phyloP scores from a whole-genome alignment of 139 green algal genomes.

The Desmodesmus armatus region DNA sequence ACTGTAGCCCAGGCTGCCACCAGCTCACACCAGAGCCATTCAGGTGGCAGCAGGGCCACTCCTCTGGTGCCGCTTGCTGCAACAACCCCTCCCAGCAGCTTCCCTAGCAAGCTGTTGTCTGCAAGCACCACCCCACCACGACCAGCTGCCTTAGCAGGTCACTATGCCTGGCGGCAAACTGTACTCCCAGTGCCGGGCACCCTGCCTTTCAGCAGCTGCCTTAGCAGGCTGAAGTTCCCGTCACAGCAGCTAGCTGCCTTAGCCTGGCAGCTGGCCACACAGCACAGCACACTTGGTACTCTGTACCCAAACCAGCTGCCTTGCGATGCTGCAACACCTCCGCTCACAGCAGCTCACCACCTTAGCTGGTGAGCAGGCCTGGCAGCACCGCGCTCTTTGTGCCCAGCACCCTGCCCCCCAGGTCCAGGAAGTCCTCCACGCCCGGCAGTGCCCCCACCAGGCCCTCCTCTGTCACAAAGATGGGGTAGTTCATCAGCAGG shows the following conservation, averaged over 20 bases:
- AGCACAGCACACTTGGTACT: background rate
- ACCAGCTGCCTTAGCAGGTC: background rate
- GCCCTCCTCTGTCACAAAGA: background rate
- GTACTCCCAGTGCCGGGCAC: no score
- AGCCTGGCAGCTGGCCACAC: background rate
- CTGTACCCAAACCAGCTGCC: background rate
- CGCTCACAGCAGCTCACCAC: background rate
- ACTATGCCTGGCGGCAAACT: no score
- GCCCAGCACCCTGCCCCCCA: constrained; percentile 36
- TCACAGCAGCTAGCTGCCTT: background rate
- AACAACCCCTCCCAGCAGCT: background rate
- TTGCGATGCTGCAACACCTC: background rate
- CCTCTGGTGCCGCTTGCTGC: no score
- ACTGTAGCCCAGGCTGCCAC: no score
- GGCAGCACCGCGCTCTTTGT: constrained; percentile 17
- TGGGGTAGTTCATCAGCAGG: constrained; percentile 41
- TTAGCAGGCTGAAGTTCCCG: background rate
- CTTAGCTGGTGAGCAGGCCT: constrained; percentile 16
- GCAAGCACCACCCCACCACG: background rate
- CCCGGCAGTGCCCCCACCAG: background rate
- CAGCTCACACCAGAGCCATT: no score
- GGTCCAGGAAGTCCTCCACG: constrained; percentile 22
- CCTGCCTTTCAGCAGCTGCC: no score
- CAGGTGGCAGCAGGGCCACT: no score
- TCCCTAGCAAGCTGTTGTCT: background rate